Conservation (phyloP, 306 rosid genomes). For the Senna siamea region DNA sequence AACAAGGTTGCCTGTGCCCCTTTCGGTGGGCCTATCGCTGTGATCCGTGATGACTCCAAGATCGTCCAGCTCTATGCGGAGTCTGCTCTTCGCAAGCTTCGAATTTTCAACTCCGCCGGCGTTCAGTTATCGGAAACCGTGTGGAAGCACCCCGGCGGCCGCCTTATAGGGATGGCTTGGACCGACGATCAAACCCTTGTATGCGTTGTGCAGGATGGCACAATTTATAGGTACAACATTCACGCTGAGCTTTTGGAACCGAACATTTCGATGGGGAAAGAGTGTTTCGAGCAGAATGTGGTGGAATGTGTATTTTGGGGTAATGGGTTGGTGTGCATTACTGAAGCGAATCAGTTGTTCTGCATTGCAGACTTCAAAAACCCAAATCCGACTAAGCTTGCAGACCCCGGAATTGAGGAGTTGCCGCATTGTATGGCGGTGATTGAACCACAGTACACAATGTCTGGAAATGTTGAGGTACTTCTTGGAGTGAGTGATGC, state of each 20-base stretch:
- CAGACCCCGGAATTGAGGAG: slow-evolving; percentile 77
- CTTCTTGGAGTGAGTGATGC: slow-evolving; percentile 73
- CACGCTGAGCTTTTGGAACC: slow-evolving; percentile 75
- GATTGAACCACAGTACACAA: slow-evolving; percentile 90
- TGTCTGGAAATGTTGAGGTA: slow-evolving; percentile 94
- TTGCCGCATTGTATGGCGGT: slow-evolving; percentile 90
- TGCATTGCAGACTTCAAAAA: slow-evolving; percentile 75
- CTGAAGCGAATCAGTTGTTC: slow-evolving; percentile 67
- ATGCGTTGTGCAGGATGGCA: slow-evolving; percentile 92
- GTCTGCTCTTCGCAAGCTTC: slow-evolving; percentile 94
- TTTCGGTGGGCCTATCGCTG: slow-evolving; percentile 89
- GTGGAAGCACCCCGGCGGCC: slow-evolving; percentile 89
- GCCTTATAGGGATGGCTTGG: slow-evolving; percentile 85
- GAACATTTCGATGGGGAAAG: slow-evolving; percentile 76
- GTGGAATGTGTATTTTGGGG: slow-evolving; percentile 92
- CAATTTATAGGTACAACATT: slow-evolving; percentile 74
- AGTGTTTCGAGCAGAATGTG: slow-evolving; percentile 84
- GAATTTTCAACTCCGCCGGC: slow-evolving; percentile 83
- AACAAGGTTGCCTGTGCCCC: slow-evolving; percentile 92
- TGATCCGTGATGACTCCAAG: slow-evolving; percentile 96
- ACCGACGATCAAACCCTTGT: slow-evolving; percentile 77
- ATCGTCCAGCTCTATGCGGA: slow-evolving; percentile 97
- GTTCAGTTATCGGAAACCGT: slow-evolving; percentile 68
- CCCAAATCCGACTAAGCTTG: slow-evolving; percentile 63
- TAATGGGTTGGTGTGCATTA: slow-evolving; percentile 79